Base-by-base conservation (phyloP, 1,284 basidiomycete genomes). In the Fomitopsis betulina region DNA sequence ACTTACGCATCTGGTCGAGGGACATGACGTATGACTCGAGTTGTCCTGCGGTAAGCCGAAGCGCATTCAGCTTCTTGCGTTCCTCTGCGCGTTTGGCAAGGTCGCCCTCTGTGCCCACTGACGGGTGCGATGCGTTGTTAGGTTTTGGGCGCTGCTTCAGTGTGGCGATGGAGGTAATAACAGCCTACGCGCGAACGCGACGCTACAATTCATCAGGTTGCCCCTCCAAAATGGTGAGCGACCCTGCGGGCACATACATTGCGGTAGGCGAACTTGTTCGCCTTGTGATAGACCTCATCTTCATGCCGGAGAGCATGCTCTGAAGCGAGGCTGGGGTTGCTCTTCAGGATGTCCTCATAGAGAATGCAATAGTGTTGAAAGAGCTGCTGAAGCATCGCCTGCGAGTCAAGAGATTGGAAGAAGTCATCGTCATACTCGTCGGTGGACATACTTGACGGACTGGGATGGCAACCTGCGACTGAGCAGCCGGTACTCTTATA, bases 291-390 rank as follows among this genome's bases (percentile, higher is more conserved):
- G 1, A 93, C 79, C 58, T 92, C 86, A 38, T 84, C 80, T 67
- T 94, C 92, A 66, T 94, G 91, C 54, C 76, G 80, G 10, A 92
- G 77, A 2, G 92, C 84, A 72, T 94, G 89, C 54, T 91, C 85
- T 0, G 84, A 75, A 1, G 90, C 86, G 17, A 92, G 69, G 25
- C 76, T 75, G 0, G 87, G 83, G 59, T 84, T 76, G 13, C 70
- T 62, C 7, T 79, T 72, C 3, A 80, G 71, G 49, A 89, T 75
- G 32, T 73, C 62, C 21, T 80, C 73, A 70, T 92, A 92, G 1
- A 93, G 73, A n/a, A 83, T 70, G 30, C 75, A 64, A 65, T 87
- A 91, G 66, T 90, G 86, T 37, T 89, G 82, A 65, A 86, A 86
- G 13, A 92, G 71, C 1, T 75, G 81, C 70, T 87, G 88, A 62